phyloP scores from a whole-genome alignment of 306 rosid species.

The Casuarina cunninghamiana region DNA sequence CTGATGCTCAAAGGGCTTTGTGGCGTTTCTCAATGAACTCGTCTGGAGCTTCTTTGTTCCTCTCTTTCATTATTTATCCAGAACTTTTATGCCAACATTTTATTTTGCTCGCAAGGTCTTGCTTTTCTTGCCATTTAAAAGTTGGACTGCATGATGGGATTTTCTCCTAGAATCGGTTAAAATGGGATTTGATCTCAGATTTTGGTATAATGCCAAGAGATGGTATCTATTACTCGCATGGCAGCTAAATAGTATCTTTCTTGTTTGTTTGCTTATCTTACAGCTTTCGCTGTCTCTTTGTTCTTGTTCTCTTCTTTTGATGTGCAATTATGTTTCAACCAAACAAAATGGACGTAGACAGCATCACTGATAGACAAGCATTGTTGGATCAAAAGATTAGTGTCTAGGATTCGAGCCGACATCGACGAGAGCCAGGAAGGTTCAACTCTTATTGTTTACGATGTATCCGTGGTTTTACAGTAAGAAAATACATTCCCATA shows the following conservation, averaged over 20 bases:
- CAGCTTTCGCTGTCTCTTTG: neutral
- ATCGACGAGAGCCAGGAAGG: too few relatives aligned
- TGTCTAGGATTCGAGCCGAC: too few relatives aligned
- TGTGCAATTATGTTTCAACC: neutral
- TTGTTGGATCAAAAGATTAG: too few relatives aligned
- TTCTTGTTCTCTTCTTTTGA: neutral
- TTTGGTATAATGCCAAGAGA: too few relatives aligned
- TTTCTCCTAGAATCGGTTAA: too few relatives aligned
- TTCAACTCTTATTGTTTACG: too few relatives aligned
- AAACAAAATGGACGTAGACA: neutral
- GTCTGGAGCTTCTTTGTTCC: neutral
- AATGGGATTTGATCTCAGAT: too few relatives aligned
- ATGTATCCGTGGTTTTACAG: too few relatives aligned
- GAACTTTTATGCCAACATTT: slow-evolving; percentile 6
- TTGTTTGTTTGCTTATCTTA: neutral
- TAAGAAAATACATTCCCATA: too few relatives aligned
- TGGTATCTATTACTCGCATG: neutral
- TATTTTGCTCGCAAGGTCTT: neutral
- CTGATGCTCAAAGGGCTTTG: neutral
- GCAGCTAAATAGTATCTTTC: slow-evolving; percentile 2
- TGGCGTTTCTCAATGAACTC: neutral
- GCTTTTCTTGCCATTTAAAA: too few relatives aligned
- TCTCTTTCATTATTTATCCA: neutral
- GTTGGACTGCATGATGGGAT: too few relatives aligned
- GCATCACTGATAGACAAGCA: too few relatives aligned